Evolutionary conservation across 331 rosid genomes (phyloP).

Genomic region (Dryas integrifolia): DNA sequence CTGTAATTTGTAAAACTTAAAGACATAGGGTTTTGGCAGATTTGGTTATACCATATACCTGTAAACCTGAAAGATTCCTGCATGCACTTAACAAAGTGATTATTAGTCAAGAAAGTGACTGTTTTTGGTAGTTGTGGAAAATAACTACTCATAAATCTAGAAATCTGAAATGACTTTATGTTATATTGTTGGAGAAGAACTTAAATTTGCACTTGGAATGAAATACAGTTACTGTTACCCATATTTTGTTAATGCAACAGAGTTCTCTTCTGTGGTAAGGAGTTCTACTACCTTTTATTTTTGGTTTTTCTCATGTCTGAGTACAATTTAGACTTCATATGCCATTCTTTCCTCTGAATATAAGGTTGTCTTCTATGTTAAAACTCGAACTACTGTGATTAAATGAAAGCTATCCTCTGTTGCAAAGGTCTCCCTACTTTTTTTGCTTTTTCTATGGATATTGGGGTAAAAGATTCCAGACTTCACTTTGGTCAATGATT

Average conservation of each 20-base stretch:
- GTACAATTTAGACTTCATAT: neutral
- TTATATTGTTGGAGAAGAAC: neutral
- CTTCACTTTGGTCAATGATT: slow-evolving; percentile 5
- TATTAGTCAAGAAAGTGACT: neutral
- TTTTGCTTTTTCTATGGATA: neutral
- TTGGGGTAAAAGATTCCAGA: neutral
- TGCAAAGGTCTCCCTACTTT: neutral
- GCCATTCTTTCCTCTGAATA: neutral
- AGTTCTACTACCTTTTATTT: neutral
- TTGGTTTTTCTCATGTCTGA: neutral
- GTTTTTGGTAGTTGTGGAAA: neutral
- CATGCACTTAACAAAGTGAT: neutral
- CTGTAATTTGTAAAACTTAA: neutral
- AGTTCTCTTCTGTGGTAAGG: neutral
- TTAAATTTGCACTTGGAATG: neutral
- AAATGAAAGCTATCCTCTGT: neutral
- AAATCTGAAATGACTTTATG: slow-evolving; percentile 1
- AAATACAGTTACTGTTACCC: neutral
- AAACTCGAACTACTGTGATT: neutral
- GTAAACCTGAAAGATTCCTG: neutral
- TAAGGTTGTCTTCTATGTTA: neutral
- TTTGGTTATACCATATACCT: neutral
- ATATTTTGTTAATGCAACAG: neutral
- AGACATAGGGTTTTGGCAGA: neutral
- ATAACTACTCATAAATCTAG: neutral